Conservation (phyloP, 352 stramenopile genomes). For the Phytophthora citrophthora region DNA sequence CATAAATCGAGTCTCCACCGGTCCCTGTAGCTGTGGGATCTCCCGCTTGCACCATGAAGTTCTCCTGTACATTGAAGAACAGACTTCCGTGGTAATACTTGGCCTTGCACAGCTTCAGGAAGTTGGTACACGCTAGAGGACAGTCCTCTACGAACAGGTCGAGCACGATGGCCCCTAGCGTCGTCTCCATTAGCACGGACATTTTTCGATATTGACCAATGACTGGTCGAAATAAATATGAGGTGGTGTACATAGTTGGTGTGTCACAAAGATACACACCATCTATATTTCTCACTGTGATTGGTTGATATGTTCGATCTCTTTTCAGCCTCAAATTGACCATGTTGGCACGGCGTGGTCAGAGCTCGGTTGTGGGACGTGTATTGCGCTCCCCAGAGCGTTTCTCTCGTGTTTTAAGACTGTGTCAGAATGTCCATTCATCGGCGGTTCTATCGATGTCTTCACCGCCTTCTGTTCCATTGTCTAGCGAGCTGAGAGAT, state of each 20-base stretch:
- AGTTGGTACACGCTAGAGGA: conserved; percentile 90
- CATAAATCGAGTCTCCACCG: conserved; percentile 95
- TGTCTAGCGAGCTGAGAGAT: conserved; percentile 53
- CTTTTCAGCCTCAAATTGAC: not conserved
- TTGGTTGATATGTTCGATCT: conserved; percentile 7
- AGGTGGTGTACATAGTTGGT: not conserved
- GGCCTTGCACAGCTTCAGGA: conserved; percentile 96
- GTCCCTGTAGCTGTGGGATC: conserved; percentile 93
- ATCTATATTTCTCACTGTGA: not conserved
- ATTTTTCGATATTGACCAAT: conserved; percentile 8
- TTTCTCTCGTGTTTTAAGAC: not conserved
- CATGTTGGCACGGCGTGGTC: conserved; percentile 25
- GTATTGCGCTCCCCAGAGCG: conserved; percentile 4
- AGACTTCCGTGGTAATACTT: conserved; percentile 95
- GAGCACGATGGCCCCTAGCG: conserved; percentile 89
- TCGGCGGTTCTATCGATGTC: conserved; percentile 5
- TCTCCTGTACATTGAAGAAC: conserved; percentile 97
- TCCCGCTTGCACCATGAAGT: conserved; percentile 93
- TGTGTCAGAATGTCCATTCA: conserved; percentile 2
- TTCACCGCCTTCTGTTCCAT: conserved; percentile 21
- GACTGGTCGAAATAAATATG: conserved; percentile 9
- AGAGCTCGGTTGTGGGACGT: conserved; percentile 7
- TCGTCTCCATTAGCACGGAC: conserved; percentile 94
- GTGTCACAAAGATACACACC: too few relatives aligned
- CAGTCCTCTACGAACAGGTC: conserved; percentile 91